Percentiles rank a stretch among this genome's conserved stretches.
These are phyloP conservation scores for Butyriboletus pseudospeciosus DNA, from an alignment of 1,284 basidiomycete genomes.

Conservation along the genomic window DNA sequence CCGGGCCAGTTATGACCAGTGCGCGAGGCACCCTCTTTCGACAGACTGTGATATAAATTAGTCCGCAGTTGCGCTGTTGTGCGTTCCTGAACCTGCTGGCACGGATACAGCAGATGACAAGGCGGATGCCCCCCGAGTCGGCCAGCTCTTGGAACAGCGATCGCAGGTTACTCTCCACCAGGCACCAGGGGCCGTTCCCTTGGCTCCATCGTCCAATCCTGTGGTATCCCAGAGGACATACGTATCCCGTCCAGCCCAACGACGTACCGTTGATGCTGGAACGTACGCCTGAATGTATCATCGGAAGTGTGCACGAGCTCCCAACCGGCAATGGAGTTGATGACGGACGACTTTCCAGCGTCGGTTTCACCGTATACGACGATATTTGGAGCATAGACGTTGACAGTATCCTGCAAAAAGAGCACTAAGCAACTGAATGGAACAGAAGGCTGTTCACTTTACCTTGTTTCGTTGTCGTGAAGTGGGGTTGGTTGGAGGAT, in stretches of 20 bases:
- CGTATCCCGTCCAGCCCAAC: neutral
- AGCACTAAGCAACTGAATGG: neutral
- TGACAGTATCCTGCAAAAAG: neutral
- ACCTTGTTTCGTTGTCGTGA: neutral
- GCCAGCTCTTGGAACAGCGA: neutral
- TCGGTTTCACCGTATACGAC: slow-evolving; percentile 7
- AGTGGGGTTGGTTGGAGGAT: too few relatives aligned
- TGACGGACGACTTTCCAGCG: slow-evolving; percentile 7
- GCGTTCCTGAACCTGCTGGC: slow-evolving; percentile 1
- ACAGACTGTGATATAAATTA: slow-evolving; percentile 13
- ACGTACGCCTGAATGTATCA: neutral
- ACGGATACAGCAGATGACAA: slow-evolving; percentile 13
- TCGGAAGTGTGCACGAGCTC: slow-evolving; percentile 1
- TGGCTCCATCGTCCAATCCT: slow-evolving; percentile 3
- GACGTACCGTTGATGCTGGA: neutral
- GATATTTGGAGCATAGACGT: neutral
- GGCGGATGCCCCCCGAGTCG: neutral
- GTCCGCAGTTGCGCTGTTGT: slow-evolving; percentile 9
- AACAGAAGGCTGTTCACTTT: neutral
- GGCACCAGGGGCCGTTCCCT: slow-evolving; percentile 7
- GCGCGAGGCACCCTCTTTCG: slow-evolving; percentile 2
- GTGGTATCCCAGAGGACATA: slow-evolving; percentile 5
- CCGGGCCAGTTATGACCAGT: neutral
- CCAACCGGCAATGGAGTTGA: slow-evolving; percentile 5
- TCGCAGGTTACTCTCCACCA: neutral